Base-by-base conservation (phyloP, 2,329 filamentous ascomycete species). In the Bipolaris bicolor region DNA sequence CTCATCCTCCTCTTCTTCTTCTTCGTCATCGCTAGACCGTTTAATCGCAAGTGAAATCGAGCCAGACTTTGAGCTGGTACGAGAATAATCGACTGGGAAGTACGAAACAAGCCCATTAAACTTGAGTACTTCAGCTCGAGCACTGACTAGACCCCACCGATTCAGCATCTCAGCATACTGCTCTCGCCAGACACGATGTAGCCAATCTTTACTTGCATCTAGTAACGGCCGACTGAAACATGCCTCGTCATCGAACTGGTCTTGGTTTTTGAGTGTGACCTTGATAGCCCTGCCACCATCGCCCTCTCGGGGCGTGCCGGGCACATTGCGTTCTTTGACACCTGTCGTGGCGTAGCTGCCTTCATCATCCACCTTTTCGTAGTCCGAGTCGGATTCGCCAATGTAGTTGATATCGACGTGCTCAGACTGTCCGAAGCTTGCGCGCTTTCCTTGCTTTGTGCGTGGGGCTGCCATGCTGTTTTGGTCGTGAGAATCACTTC, bases 81-180 rank as follows among this genome's bases (percentile, higher is more conserved):
- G 67, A 52, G 57, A 40, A 48, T 37, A 29, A 45, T 64, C 60
- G 37, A 56, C 52, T 11, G 69, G 67, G 34, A 74, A 75, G 55
- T 77, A 76, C 1, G 74, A 72, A 9, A 75, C 70, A 5, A 80
- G 65, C 0, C 79, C 78, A 48, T 83, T 81, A 55, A 84, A 83
- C 62, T 86, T 87, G 24, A 87, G 76, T 1, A 88, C 76, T 69
- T 88, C 86, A 13, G 82, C 81, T 48, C 82, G 79, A 61, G 83
- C 77, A 20, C 84, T 78, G 11, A 80, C 76, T 10, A 88, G 63
- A 11, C 80, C 81, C 86, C 86, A 88, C 7, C 82, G 80, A n/a
- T 81, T 81, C 4, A 88, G 78, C 53, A 86, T 76, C 46, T 86
- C 77, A 3, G 86, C 84, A 70, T 88, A 88, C 43, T 81, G 77